These are phyloP conservation scores for Aspergillus ostianus DNA, from an alignment of 495 filamentous ascomycete species.

Conservation along the genomic window DNA sequence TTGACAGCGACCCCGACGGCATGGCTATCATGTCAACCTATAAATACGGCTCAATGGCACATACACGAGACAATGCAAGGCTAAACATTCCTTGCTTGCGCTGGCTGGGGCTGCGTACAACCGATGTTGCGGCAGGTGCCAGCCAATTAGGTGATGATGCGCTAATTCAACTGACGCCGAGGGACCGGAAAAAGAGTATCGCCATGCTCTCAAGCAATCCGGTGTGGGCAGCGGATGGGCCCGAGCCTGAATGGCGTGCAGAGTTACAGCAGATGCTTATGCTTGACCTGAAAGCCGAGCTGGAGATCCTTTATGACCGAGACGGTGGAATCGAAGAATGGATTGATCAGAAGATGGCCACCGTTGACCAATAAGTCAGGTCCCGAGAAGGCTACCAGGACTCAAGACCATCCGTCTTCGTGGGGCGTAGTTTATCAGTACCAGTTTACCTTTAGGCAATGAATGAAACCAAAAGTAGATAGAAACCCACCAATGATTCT, in stretches of 20 bases:
- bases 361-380: background rate
- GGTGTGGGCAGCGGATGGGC: slow-evolving; percentile 45
- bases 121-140: slow-evolving; percentile 48
- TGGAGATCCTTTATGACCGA: slow-evolving; percentile 71
- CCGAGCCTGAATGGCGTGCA: slow-evolving; percentile 52
- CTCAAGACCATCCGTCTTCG: background rate
- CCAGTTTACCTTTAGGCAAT: background rate
- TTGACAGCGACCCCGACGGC: slow-evolving; percentile 87
- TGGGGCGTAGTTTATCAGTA: background rate
- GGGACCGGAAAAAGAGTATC: slow-evolving; percentile 67
- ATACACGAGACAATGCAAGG: slow-evolving; percentile 66
- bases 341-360: slow-evolving; percentile 53
- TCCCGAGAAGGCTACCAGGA: background rate
- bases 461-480: background rate
- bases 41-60: slow-evolving; percentile 72
- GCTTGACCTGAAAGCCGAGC: slow-evolving; percentile 84
- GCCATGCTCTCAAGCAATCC: slow-evolving; percentile 60
- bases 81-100: slow-evolving; percentile 56
- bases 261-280: slow-evolving; percentile 87
- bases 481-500: background rate
- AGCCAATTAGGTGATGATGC: slow-evolving; percentile 30
- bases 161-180: slow-evolving; percentile 53
- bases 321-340: slow-evolving; percentile 59
- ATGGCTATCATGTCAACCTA: slow-evolving; percentile 84
- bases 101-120: slow-evolving; percentile 74